Conservation (phyloP, 2,329 filamentous ascomycete genomes). For the Penicillium sp. region DNA sequence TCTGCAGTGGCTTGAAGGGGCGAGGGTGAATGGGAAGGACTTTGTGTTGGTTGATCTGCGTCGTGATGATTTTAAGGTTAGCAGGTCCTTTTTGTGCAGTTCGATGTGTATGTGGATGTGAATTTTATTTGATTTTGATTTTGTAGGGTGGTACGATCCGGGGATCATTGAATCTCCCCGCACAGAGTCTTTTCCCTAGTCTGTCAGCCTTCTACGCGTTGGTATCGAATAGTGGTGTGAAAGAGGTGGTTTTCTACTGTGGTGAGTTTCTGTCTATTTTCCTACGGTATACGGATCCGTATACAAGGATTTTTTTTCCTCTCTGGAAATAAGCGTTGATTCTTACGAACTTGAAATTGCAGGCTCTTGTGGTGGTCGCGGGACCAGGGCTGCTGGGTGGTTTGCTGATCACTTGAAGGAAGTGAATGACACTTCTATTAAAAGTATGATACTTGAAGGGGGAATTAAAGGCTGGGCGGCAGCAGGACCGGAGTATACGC, state of each 20-base stretch:
- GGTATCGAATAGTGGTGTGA: conserved; percentile 33
- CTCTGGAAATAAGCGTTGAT: too few species aligned
- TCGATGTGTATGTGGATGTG: background rate
- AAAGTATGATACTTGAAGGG: conserved; percentile 56
- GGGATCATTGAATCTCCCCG: conserved; percentile 56
- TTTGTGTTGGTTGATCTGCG: conserved; percentile 55
- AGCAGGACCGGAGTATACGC: conserved; percentile 53
- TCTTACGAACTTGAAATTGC: background rate
- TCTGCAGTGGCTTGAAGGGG: conserved; percentile 41
- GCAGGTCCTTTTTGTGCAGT: too few species aligned
- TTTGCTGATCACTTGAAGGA: conserved; percentile 57
- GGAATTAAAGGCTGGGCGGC: conserved; percentile 61
- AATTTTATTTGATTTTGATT: background rate
- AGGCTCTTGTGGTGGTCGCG: conserved; percentile 62
- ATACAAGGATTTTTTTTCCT: too few species aligned
- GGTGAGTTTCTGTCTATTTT: conserved; percentile 35
- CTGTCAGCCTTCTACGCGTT: conserved; percentile 42
- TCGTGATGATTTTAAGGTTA: conserved; percentile 51
- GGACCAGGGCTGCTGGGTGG: conserved; percentile 60
- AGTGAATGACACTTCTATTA: conserved; percentile 45
- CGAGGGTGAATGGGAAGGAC: conserved; percentile 31
- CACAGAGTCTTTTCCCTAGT: conserved; percentile 44
- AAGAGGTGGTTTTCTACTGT: conserved; percentile 47
- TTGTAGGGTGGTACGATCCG: conserved; percentile 62
- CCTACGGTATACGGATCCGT: too few species aligned